Evolutionary conservation across 2,329 filamentous ascomycete species (phyloP).

Genomic region (Phialocephala sp.): DNA sequence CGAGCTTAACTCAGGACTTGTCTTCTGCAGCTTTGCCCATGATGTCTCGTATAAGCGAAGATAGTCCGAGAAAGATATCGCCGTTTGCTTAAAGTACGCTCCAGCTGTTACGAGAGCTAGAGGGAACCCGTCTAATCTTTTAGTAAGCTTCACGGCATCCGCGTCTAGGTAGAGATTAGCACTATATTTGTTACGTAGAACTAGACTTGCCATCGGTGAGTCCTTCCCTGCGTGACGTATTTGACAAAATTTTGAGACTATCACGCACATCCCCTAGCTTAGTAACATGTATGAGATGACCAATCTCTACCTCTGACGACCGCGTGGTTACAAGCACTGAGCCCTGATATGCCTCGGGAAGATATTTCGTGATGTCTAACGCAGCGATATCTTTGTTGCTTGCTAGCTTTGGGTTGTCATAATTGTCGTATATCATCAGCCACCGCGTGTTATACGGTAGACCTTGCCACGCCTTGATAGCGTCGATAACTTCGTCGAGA

Average conservation of each 20-base stretch:
- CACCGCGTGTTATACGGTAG: slow-evolving; percentile 19
- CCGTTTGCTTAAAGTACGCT: slow-evolving; percentile 22
- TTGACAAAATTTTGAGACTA: slow-evolving; percentile 23
- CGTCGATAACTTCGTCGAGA: slow-evolving; percentile 11
- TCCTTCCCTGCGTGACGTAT: slow-evolving; percentile 5
- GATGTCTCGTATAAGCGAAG: slow-evolving; percentile 19
- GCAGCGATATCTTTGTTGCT: slow-evolving; percentile 8
- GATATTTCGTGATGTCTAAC: slow-evolving; percentile 16
- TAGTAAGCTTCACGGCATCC: slow-evolving; percentile 20
- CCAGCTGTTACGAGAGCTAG: slow-evolving; percentile 24
- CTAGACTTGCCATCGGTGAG: no score
- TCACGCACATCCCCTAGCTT: slow-evolving; percentile 19
- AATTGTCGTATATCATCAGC: slow-evolving; percentile 23
- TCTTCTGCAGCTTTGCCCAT: slow-evolving; percentile 18
- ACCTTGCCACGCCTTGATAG: slow-evolving; percentile 19
- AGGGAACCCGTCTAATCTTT: slow-evolving; percentile 17
- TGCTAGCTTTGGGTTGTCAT: slow-evolving; percentile 15
- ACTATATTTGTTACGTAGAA: no score
- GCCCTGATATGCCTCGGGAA: slow-evolving; percentile 20
- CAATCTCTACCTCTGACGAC: slow-evolving; percentile 16
- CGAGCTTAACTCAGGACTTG: slow-evolving; percentile 15
- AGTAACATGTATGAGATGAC: slow-evolving; percentile 16
- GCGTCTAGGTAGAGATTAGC: no score
- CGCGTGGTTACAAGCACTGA: slow-evolving; percentile 24
- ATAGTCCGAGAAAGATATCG: slow-evolving; percentile 19